Evolutionary conservation across 345 rosid species (phyloP), one percentile per base, ranked within the genome.

Genomic region (Dipteronia dyeriana): DNA sequence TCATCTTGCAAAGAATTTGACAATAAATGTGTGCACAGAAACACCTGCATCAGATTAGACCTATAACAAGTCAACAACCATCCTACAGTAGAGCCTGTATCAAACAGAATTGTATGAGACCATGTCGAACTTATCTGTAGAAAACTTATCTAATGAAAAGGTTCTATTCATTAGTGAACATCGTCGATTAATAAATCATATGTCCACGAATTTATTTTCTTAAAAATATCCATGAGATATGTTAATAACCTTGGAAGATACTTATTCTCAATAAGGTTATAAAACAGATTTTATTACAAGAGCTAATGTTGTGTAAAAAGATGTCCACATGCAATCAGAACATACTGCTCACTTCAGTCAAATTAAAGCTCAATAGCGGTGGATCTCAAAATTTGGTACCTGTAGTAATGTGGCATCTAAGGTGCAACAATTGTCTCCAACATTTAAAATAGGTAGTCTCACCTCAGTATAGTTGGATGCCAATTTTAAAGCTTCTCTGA

Each of bases 401-500:
- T 8, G 17, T 13, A 70, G 43, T 49, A 8, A 59, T 76, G 22
- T n/a, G 56, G 14, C 2, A 12, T 38, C 11, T 53, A 25, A 1
- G 4, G 5, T 29, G 53, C 16, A 73, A 73, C 49, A 14, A 47
- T 57, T 67, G 73, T 29, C 19, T 74, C 38, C 51, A 47, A 77
- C 54, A 71, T 31, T 71, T 38, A 67, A 41, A 19, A 47, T 12
- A 53, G 39, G 14, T 13, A 64, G 49, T 22, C 86, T 76, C 54
- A 91, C 97, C 92, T 91, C 93, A 26, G 73, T 17, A 82, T 82
- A 95, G 43, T 70, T 78, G 23, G 97, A 92, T 75, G 92, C 88
- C 74, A 88, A 78, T 19, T 66, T 78, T 61, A 83, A 70, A 34
- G 97, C 90, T 54, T 78, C 83, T 60, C 61, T 85, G 38, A 90